Evolutionary conservation across 768 basidiomycete genomes (phyloP).

Genomic region (Boletus rex-veris): DNA sequence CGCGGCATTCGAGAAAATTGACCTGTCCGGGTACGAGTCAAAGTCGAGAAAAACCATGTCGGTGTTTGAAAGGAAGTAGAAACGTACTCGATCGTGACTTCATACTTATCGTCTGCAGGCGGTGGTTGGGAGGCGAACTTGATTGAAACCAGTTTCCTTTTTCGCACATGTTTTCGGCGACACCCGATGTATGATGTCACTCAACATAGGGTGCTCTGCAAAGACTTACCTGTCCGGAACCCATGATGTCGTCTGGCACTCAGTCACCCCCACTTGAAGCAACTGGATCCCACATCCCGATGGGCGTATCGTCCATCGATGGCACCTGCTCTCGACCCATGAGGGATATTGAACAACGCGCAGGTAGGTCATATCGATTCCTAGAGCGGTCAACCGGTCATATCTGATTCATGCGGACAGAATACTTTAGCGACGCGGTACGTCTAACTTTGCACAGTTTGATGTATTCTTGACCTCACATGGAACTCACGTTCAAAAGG

Average conservation of each 20-base stretch:
- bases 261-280: conserved; percentile 56
- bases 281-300: conserved; percentile 43
- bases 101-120: too few relatives aligned
- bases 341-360: conserved; percentile 44
- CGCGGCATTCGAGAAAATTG: conserved; percentile 51
- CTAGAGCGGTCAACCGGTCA: background rate
- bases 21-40: conserved; percentile 38
- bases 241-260: conserved; percentile 37
- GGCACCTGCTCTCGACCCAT: conserved; percentile 33
- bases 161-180: conserved; percentile 19
- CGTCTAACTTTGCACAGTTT: background rate
- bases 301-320: conserved; percentile 47
- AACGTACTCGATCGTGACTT: background rate
- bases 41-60: background rate
- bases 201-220: background rate
- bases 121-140: background rate
- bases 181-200: conserved; percentile 29
- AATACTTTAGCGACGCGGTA: conserved; percentile 31
- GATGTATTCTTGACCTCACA: background rate
- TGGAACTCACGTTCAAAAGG: conserved; percentile 1
- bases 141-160: conserved; percentile 5
- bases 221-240: background rate
- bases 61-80: background rate
- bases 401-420: conserved; percentile 7
- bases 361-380: conserved; percentile 32